A percentile compares a stretch with the other conserved stretches of the same genome.
Evolutionary conservation across 768 basidiomycete species (phyloP).

Genomic region (Rubroboletus pulcherrimus): DNA sequence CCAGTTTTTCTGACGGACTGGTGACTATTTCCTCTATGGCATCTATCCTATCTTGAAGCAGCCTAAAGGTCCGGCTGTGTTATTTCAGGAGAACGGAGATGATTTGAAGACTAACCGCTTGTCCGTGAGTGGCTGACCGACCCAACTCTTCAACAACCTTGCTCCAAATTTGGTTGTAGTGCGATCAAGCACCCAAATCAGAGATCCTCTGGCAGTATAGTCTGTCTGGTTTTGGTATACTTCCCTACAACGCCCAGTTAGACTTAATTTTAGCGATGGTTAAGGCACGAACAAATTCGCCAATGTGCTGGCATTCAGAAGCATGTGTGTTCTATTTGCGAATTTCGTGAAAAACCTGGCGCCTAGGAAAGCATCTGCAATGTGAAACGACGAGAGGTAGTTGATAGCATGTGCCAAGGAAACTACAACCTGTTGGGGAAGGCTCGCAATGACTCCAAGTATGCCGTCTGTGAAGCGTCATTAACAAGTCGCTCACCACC

Average conservation of each 20-base stretch:
- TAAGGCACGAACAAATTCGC: constrained; percentile 55
- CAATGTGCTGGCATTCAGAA: constrained; percentile 84
- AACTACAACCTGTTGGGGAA: constrained; percentile 67
- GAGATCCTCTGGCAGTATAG: constrained; percentile 63
- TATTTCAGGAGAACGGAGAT: not conserved
- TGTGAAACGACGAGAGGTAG: constrained; percentile 67
- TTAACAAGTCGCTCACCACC: not conserved
- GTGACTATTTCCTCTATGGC: constrained; percentile 80
- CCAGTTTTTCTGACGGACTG: constrained; percentile 58
- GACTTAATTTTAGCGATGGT: not conserved
- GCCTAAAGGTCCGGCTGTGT: constrained; percentile 38
- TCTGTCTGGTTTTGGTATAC: constrained; percentile 92
- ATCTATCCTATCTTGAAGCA: constrained; percentile 71
- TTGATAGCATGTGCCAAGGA: constrained; percentile 70
- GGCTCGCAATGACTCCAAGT: constrained; percentile 56
- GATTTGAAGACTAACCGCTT: constrained; percentile 44
- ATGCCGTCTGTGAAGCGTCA: constrained; percentile 45
- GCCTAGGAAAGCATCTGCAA: constrained; percentile 76
- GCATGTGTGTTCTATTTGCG: constrained; percentile 75
- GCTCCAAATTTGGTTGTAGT: constrained; percentile 89
- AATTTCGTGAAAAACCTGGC: constrained; percentile 79
- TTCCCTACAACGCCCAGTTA: constrained; percentile 46
- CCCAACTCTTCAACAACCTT: constrained; percentile 78
- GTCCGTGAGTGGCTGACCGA: constrained; percentile 80
- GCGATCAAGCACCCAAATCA: constrained; percentile 83